Conservation (phyloP, 148 eudicot genomes). For the Bassia scoparia region DNA sequence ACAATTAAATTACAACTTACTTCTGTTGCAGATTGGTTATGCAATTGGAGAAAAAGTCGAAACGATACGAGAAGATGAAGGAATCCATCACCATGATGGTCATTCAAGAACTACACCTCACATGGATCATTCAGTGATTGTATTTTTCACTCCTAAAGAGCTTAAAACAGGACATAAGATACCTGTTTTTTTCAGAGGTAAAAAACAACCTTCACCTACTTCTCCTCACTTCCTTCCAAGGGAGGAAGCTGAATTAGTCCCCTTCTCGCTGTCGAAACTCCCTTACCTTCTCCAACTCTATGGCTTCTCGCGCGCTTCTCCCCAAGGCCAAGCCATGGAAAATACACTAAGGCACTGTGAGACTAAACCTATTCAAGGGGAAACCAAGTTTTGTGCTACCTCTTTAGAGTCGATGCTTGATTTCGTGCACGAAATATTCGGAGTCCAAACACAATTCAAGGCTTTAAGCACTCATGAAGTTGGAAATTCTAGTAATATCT, state of each 20-base stretch:
- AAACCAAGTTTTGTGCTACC: constrained; percentile 53
- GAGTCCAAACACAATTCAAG: constrained; percentile 23
- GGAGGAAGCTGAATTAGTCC: constrained; percentile 43
- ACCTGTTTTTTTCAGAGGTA: constrained; percentile 37
- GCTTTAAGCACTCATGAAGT: constrained; percentile 28
- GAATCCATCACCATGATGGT: neutral
- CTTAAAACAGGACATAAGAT: constrained; percentile 37
- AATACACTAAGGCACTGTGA: constrained; percentile 45
- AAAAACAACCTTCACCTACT: constrained; percentile 18
- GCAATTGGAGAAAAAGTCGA: neutral
- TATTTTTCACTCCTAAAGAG: constrained; percentile 45
- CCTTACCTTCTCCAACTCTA: constrained; percentile 32
- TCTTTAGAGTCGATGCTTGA: constrained; percentile 57
- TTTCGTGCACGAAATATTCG: constrained; percentile 34
- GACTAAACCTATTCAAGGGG: constrained; percentile 43
- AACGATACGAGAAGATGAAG: neutral
- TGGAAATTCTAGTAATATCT: constrained; percentile 1
- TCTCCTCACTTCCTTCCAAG: constrained; percentile 42
- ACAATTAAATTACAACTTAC: no score
- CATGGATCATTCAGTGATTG: constrained; percentile 38
- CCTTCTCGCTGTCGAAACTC: constrained; percentile 37
- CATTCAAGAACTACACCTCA: constrained; percentile 33
- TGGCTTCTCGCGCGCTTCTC: constrained; percentile 32
- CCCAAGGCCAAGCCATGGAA: constrained; percentile 56
- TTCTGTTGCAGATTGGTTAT: neutral